Conservation (phyloP, 306 rosid species). For the Ziziphus jujuba region DNA sequence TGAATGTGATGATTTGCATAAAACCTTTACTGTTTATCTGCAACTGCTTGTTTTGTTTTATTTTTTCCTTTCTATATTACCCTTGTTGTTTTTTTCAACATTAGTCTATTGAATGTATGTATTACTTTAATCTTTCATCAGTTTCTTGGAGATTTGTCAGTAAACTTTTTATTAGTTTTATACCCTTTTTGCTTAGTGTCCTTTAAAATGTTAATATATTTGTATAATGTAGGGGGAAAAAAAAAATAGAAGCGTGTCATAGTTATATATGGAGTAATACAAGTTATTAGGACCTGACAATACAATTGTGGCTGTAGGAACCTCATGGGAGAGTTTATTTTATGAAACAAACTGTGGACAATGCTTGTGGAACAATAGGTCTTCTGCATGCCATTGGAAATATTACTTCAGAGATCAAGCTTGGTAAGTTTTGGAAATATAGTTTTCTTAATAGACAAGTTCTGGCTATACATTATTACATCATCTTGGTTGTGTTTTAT, state of each 20-base stretch:
- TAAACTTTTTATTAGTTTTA: no score
- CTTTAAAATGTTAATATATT: no score
- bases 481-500: background rate
- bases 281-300: background rate
- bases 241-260: no score
- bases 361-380: slow-evolving; percentile 97
- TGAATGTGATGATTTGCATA: slow-evolving; percentile 18
- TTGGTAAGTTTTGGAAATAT: slow-evolving; percentile 43
- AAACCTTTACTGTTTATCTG: background rate
- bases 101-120: no score
- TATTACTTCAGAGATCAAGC: slow-evolving; percentile 70
- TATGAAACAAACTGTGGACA: slow-evolving; percentile 91
- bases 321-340: slow-evolving; percentile 58
- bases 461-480: background rate
- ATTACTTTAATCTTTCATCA: no score
- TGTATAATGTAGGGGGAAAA: no score
- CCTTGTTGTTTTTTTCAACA: background rate
- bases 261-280: background rate
- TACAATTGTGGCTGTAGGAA: slow-evolving; percentile 52
- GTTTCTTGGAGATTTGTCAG: no score
- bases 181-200: no score
- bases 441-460: slow-evolving; percentile 1
- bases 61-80: background rate
- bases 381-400: slow-evolving; percentile 96
- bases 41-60: background rate